phyloP scores from a whole-genome alignment of 2,329 filamentous ascomycete species.

The Elsinoe arachidis region DNA sequence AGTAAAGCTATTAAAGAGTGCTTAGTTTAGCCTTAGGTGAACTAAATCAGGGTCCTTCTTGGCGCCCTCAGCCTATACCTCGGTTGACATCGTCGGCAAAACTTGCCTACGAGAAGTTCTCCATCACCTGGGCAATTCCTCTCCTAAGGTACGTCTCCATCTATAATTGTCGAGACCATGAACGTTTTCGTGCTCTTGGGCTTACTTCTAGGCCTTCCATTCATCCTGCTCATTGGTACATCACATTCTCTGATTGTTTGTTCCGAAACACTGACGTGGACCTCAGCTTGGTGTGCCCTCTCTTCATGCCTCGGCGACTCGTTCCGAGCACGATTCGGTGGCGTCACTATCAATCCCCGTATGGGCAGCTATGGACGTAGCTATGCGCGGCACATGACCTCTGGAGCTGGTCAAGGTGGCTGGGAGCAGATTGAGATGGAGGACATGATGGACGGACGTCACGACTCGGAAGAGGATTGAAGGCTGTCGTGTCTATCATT shows the following conservation, averaged over 20 bases:
- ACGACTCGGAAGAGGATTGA: slow-evolving; percentile 16
- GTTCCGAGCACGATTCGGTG: slow-evolving; percentile 37
- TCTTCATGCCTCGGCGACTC: slow-evolving; percentile 48
- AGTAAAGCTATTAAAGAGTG: too few species aligned
- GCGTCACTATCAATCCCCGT: slow-evolving; percentile 36
- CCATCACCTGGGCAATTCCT: neutral
- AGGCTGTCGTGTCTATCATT: slow-evolving; percentile 1
- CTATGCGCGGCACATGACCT: slow-evolving; percentile 47
- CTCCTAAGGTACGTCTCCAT: too few species aligned
- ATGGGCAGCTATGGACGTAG: slow-evolving; percentile 44
- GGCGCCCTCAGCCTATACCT: too few species aligned
- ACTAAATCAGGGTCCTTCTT: too few species aligned
- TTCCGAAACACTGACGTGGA: neutral
- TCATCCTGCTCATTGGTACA: slow-evolving; percentile 14
- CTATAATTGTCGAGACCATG: neutral
- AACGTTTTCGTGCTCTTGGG: neutral
- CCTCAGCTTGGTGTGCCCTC: slow-evolving; percentile 41
- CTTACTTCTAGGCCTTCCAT: slow-evolving; percentile 15
- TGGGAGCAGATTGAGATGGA: slow-evolving; percentile 58
- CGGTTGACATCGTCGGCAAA: neutral
- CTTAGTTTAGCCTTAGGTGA: too few species aligned
- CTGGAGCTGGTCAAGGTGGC: slow-evolving; percentile 44
- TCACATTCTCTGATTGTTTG: neutral
- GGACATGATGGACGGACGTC: slow-evolving; percentile 42
- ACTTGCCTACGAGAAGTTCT: neutral